These are phyloP conservation scores for Hypericum perforatum DNA, from an alignment of 345 rosid genomes.

Conservation along the genomic window DNA sequence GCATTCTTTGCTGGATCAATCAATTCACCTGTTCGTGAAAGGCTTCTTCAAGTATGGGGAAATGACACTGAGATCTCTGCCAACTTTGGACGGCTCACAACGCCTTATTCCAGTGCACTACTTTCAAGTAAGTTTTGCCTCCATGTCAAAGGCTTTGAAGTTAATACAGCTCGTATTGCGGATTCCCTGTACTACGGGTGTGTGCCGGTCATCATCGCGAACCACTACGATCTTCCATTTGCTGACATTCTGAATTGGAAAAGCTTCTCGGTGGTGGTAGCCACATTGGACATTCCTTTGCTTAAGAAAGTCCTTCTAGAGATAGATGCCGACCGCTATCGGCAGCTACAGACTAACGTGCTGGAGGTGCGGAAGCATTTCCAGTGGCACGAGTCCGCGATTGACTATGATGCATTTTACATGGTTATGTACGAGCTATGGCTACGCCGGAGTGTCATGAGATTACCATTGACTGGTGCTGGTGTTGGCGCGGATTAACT, in stretches of 20 bases:
- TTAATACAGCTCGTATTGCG: slow-evolving; percentile 48
- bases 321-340: slow-evolving; percentile 19
- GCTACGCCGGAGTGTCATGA: slow-evolving; percentile 35
- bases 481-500: too few species aligned
- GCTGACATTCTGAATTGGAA: slow-evolving; percentile 43
- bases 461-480: slow-evolving; percentile 10
- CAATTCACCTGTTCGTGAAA: slow-evolving; percentile 46
- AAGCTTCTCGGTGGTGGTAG: slow-evolving; percentile 36
- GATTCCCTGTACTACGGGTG: slow-evolving; percentile 45
- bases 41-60: slow-evolving; percentile 38
- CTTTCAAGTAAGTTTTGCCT: slow-evolving; percentile 52
- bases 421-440: slow-evolving; percentile 51
- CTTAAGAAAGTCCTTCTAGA: slow-evolving; percentile 37
- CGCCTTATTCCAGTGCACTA: slow-evolving; percentile 42
- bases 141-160: slow-evolving; percentile 63
- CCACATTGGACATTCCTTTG: slow-evolving; percentile 39
- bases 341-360: slow-evolving; percentile 23
- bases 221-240: slow-evolving; percentile 50
- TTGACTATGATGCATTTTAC: slow-evolving; percentile 40
- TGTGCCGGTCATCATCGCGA: slow-evolving; percentile 44
- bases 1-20: slow-evolving; percentile 50
- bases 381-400: slow-evolving; percentile 35
- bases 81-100: slow-evolving; percentile 37
- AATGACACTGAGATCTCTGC: slow-evolving; percentile 43
- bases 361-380: slow-evolving; percentile 45